Conservation (phyloP, 1,284 basidiomycete genomes). For the Leccinum fuscescens region DNA sequence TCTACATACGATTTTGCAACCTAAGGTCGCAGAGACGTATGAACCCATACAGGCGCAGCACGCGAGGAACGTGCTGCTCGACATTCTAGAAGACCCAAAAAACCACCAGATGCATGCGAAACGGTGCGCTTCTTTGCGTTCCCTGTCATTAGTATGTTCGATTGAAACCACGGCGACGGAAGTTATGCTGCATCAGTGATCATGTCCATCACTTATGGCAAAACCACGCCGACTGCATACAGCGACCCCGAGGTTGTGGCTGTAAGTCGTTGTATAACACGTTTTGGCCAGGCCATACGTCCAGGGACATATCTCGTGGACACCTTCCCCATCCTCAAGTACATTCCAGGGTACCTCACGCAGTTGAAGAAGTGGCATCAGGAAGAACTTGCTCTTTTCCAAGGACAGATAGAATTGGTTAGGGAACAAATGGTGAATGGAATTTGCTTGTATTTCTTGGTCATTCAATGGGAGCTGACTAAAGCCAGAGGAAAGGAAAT, state of each 20-base stretch:
- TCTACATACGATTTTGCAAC: constrained; percentile 53
- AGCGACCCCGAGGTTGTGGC: constrained; percentile 33
- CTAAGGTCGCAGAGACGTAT: constrained; percentile 46
- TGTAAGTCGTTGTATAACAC: constrained; percentile 9
- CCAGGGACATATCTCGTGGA: constrained; percentile 50
- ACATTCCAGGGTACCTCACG: constrained; percentile 57
- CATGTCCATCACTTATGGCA: constrained; percentile 65
- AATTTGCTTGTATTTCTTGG: neutral
- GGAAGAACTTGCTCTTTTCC: constrained; percentile 59
- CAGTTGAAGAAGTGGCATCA: constrained; percentile 51
- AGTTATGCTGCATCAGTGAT: constrained; percentile 66
- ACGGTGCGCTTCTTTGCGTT: constrained; percentile 33
- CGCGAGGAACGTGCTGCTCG: constrained; percentile 50
- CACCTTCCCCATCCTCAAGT: constrained; percentile 52
- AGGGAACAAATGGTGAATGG: neutral
- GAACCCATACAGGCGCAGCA: constrained; percentile 45
- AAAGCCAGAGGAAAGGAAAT: constrained; percentile 13
- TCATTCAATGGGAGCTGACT: neutral
- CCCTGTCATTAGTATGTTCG: too few species aligned
- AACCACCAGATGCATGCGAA: constrained; percentile 53
- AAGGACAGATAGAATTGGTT: constrained; percentile 40
- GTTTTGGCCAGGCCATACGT: constrained; percentile 45
- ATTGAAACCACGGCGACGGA: neutral
- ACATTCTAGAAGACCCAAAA: constrained; percentile 49
- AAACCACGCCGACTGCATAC: constrained; percentile 30